These are phyloP conservation scores for Amanita pallidorosea DNA, from an alignment of 768 basidiomycete genomes.

Conservation along the genomic window DNA sequence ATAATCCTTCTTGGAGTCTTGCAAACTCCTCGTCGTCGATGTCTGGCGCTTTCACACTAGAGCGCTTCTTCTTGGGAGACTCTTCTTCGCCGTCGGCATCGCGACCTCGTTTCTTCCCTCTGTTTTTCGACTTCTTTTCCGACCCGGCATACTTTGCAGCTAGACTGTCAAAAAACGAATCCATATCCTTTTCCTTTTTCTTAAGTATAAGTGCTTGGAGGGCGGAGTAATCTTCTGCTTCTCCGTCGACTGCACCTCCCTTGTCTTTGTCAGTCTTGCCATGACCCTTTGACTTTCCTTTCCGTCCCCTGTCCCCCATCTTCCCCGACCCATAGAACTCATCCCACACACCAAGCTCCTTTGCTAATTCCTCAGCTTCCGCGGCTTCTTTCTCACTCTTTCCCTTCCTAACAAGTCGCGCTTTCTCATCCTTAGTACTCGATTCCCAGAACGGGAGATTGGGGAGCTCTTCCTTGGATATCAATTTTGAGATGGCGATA, in stretches of 20 bases:
- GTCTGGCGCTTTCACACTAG: constrained; percentile 35
- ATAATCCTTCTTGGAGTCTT: constrained; percentile 45
- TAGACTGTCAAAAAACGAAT: constrained; percentile 64
- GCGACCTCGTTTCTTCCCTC: constrained; percentile 45
- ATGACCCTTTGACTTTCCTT: constrained; percentile 42
- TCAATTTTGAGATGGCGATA: constrained; percentile 51
- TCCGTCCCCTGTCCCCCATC: constrained; percentile 43
- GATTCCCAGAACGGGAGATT: constrained; percentile 53
- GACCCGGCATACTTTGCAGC: constrained; percentile 59
- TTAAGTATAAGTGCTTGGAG: constrained; percentile 78
- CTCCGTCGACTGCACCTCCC: constrained; percentile 22
- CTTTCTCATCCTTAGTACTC: constrained; percentile 72
- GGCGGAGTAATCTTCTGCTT: constrained; percentile 49
- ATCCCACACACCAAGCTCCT: constrained; percentile 89
- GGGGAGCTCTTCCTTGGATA: constrained; percentile 49
- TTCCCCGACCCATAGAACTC: constrained; percentile 82
- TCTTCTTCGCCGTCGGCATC: constrained; percentile 28
- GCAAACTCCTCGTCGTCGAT: constrained; percentile 60
- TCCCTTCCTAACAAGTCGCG: constrained; percentile 61
- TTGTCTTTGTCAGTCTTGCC: constrained; percentile 27
- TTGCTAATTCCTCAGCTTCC: constrained; percentile 79
- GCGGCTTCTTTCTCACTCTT: constrained; percentile 67
- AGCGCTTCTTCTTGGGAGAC: constrained; percentile 41
- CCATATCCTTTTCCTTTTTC: constrained; percentile 54
- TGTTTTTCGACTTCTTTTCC: constrained; percentile 30